These are phyloP conservation scores for Backusella liffmaniae DNA, from an alignment of 192 early-diverging fungal species.

Conservation along the genomic window DNA sequence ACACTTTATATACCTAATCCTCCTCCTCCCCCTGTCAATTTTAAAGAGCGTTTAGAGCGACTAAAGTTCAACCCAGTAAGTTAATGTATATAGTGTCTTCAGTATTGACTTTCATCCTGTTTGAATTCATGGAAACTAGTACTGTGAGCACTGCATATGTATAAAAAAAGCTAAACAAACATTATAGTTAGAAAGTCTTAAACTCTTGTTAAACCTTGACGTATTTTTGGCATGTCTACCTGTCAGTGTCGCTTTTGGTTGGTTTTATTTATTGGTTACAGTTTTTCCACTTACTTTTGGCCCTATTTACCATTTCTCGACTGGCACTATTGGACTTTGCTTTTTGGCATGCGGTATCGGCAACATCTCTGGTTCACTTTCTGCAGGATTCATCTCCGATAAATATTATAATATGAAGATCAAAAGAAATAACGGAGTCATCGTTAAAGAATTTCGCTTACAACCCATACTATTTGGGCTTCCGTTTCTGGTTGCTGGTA, in stretches of 20 bases:
- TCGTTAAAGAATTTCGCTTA: slow-evolving; percentile 13
- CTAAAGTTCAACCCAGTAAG: slow-evolving; percentile 26
- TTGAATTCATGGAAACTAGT: too few species aligned
- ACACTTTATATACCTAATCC: slow-evolving; percentile 38
- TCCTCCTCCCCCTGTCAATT: neutral
- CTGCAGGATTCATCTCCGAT: slow-evolving; percentile 34
- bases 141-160: too few species aligned
- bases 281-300: slow-evolving; percentile 43
- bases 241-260: slow-evolving; percentile 48
- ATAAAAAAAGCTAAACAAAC: neutral
- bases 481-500: slow-evolving; percentile 14
- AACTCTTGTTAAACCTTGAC: slow-evolving; percentile 15
- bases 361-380: slow-evolving; percentile 36
- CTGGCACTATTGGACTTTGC: slow-evolving; percentile 45
- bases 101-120: too few species aligned
- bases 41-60: slow-evolving; percentile 18
- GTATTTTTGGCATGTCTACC: slow-evolving; percentile 23
- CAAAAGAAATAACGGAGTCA: neutral
- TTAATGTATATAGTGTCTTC: neutral
- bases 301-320: slow-evolving; percentile 39
- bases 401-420: neutral
- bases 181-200: slow-evolving; percentile 19
- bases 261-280: slow-evolving; percentile 48
- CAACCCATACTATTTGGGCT: slow-evolving; percentile 14
- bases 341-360: slow-evolving; percentile 50